Conservation (phyloP, 768 basidiomycete genomes). For the Suillus sp. region DNA sequence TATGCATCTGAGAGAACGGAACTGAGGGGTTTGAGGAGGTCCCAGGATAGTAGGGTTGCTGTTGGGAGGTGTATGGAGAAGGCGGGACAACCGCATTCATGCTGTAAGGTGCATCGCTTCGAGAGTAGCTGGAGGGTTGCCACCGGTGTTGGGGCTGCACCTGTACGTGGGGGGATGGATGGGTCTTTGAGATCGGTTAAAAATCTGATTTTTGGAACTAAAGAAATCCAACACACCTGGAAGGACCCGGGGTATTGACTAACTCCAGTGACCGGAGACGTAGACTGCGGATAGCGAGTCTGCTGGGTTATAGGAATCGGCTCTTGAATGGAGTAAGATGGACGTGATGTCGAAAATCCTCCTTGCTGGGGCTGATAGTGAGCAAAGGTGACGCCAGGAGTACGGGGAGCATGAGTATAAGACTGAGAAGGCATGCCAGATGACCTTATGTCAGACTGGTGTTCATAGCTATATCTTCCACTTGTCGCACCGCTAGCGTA, state of each 20-base stretch:
- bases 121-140: constrained; percentile 27
- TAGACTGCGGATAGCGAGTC: constrained; percentile 21
- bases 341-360: constrained; percentile 37
- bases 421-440: constrained; percentile 18
- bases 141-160: constrained; percentile 26
- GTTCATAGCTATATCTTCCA: constrained; percentile 29
- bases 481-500: constrained; percentile 19
- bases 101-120: constrained; percentile 21
- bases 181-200: constrained; percentile 19
- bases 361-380: constrained; percentile 41
- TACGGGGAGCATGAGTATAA: constrained; percentile 23
- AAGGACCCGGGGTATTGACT: constrained; percentile 28
- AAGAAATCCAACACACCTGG: constrained; percentile 21
- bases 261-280: constrained; percentile 19
- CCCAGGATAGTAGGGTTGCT: constrained; percentile 30
- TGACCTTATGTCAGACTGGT: constrained; percentile 21
- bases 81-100: constrained; percentile 19
- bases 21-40: constrained; percentile 16
- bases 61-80: constrained; percentile 22
- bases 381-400: constrained; percentile 36
- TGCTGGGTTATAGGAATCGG: constrained; percentile 18
- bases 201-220: neutral
- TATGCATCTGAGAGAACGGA: constrained; percentile 32
- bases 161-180: constrained; percentile 19
- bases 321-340: constrained; percentile 31